phyloP scores from a whole-genome alignment of 805 yeast species.

The Cyberlindnera meyerae region DNA sequence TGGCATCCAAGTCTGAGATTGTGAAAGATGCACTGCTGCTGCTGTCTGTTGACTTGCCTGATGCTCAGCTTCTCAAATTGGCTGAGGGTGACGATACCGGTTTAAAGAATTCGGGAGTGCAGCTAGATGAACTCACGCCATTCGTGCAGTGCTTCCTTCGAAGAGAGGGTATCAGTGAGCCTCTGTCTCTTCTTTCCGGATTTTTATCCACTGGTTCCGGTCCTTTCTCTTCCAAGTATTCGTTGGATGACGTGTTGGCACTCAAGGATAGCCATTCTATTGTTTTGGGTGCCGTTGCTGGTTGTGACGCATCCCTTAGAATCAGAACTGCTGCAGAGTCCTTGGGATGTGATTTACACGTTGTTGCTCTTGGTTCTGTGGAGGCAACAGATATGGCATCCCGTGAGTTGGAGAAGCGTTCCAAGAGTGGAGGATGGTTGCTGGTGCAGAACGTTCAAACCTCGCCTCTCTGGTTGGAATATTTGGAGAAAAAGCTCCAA shows the following conservation, averaged over 20 bases:
- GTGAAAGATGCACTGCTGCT: constrained; percentile 12
- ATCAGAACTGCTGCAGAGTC: constrained; percentile 41
- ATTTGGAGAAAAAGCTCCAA: constrained; percentile 44
- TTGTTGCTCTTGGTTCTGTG: constrained; percentile 68
- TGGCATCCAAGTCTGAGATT: neutral
- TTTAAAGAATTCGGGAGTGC: constrained; percentile 1
- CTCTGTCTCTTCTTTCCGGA: constrained; percentile 18
- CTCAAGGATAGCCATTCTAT: constrained; percentile 32
- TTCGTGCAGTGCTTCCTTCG: constrained; percentile 5
- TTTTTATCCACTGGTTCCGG: constrained; percentile 28
- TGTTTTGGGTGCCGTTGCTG: constrained; percentile 53
- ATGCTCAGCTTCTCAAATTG: neutral
- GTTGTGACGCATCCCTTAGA: constrained; percentile 60
- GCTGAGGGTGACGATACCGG: constrained; percentile 1
- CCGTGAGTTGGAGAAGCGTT: constrained; percentile 42
- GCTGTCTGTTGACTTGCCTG: constrained; percentile 7
- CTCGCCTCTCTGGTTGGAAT: constrained; percentile 58
- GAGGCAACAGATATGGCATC: constrained; percentile 61
- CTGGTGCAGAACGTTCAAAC: constrained; percentile 78
- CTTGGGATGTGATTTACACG: constrained; percentile 26
- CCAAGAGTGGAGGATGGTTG: constrained; percentile 60
- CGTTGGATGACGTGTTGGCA: constrained; percentile 26
- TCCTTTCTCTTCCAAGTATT: constrained; percentile 31
- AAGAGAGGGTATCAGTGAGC: constrained; percentile 7
- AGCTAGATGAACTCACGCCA: constrained; percentile 3